phyloP scores from a whole-genome alignment of 768 basidiomycete genomes.

The Neoboletus brunneissimus region DNA sequence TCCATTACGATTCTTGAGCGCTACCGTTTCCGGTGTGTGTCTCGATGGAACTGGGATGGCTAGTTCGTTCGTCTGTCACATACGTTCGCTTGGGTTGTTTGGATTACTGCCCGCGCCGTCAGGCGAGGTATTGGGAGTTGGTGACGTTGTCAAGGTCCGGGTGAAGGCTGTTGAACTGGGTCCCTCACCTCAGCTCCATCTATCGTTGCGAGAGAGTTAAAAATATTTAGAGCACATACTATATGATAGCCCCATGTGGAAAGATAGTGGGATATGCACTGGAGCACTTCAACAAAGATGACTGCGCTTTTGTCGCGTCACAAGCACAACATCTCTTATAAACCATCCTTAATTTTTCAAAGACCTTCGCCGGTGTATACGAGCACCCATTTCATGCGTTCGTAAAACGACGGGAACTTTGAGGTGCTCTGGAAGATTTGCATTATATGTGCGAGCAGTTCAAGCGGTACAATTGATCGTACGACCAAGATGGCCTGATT shows the following conservation, averaged over 20 bases:
- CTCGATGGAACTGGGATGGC: constrained; percentile 10
- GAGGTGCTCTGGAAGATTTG: not conserved
- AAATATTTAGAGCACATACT: not conserved
- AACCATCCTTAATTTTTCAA: not conserved
- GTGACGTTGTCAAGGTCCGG: constrained; percentile 26
- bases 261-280: too few relatives aligned
- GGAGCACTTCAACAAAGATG: not conserved
- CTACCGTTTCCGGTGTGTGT: constrained; percentile 19
- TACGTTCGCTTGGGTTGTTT: constrained; percentile 26
- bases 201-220: constrained; percentile 14
- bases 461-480: too few relatives aligned
- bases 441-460: not conserved
- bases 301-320: not conserved
- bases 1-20: constrained; percentile 30
- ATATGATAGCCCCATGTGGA: not conserved
- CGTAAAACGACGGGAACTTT: not conserved
- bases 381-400: not conserved
- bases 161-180: constrained; percentile 32
- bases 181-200: constrained; percentile 24
- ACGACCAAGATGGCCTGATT: constrained; percentile 17
- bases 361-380: too few relatives aligned
- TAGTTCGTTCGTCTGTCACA: constrained; percentile 21
- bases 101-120: constrained; percentile 14
- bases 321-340: not conserved
- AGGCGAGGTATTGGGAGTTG: constrained; percentile 18